phyloP scores from a whole-genome alignment of 768 basidiomycete genomes.

The Suillus decipiens region DNA sequence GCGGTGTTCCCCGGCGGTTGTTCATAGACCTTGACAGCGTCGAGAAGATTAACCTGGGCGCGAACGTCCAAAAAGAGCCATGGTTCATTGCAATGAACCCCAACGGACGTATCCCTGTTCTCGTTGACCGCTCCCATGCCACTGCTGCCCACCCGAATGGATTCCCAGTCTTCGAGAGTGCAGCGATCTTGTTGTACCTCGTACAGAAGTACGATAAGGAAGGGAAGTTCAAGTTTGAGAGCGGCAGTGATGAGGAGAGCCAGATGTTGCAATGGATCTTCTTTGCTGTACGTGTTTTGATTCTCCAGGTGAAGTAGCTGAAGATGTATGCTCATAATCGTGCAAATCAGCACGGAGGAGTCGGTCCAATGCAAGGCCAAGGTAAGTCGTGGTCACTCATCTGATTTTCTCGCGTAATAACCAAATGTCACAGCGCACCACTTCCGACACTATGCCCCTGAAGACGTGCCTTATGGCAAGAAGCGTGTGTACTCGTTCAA shows the following conservation, averaged over 20 bases:
- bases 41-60: constrained; percentile 55
- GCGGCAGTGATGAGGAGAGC: constrained; percentile 60
- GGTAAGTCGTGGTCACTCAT: constrained; percentile 16
- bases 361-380: constrained; percentile 91
- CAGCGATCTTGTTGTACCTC: constrained; percentile 84
- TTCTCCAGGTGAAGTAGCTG: not conserved
- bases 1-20: not conserved
- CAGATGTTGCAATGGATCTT: constrained; percentile 87
- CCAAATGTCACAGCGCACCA: constrained; percentile 52
- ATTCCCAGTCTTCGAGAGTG: constrained; percentile 74
- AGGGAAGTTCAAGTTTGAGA: constrained; percentile 67
- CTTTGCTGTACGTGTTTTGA: constrained; percentile 55
- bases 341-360: constrained; percentile 62
- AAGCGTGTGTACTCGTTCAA: constrained; percentile 44
- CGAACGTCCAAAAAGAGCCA: constrained; percentile 76
- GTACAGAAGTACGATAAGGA: constrained; percentile 79
- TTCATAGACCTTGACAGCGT: constrained; percentile 35
- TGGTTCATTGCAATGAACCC: constrained; percentile 80
- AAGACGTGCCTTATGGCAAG: constrained; percentile 69
- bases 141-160: constrained; percentile 36
- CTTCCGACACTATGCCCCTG: constrained; percentile 65
- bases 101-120: constrained; percentile 70
- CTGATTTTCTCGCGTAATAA: constrained; percentile 13
- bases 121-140: constrained; percentile 57
- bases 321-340: constrained; percentile 1